Evolutionary conservation across 257 asterid genomes (phyloP).

Genomic region (Dorcoceras hygrometricum): DNA sequence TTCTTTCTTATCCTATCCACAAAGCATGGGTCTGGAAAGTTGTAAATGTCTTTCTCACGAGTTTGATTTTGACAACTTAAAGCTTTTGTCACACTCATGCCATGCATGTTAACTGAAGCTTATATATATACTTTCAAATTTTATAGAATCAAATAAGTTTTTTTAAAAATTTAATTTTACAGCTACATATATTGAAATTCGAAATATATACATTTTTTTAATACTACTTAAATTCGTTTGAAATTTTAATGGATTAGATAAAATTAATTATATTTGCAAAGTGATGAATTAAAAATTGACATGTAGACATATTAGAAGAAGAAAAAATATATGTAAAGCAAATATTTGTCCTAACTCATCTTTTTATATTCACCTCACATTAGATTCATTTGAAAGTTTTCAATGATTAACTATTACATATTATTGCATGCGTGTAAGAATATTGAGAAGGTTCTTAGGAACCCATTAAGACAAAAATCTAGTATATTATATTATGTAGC

Average conservation of each 20-base stretch:
- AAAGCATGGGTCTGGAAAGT: conserved; percentile 53
- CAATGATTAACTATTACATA: neutral
- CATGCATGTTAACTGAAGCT: conserved; percentile 33
- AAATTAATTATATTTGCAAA: no score
- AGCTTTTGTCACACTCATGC: conserved; percentile 39
- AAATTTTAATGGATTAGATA: no score
- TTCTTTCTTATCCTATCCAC: conserved; percentile 51
- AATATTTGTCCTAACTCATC: no score
- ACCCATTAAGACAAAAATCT: conserved; percentile 39
- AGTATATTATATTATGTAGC: conserved; percentile 20
- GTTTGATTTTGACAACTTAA: conserved; percentile 44
- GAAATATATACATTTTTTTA: no score
- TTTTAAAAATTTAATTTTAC: neutral
- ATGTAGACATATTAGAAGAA: no score
- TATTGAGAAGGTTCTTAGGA: conserved; percentile 36
- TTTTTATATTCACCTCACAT: neutral
- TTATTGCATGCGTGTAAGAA: conserved; percentile 19
- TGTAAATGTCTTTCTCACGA: conserved; percentile 43
- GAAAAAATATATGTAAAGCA: no score
- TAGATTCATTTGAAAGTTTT: conserved; percentile 23
- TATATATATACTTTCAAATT: neutral
- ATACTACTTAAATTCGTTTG: no score
- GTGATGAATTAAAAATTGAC: no score
- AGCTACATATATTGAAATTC: neutral
- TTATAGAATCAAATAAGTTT: no score